Conservation (phyloP, 768 basidiomycete genomes). For the Rhizopogon rudus region DNA sequence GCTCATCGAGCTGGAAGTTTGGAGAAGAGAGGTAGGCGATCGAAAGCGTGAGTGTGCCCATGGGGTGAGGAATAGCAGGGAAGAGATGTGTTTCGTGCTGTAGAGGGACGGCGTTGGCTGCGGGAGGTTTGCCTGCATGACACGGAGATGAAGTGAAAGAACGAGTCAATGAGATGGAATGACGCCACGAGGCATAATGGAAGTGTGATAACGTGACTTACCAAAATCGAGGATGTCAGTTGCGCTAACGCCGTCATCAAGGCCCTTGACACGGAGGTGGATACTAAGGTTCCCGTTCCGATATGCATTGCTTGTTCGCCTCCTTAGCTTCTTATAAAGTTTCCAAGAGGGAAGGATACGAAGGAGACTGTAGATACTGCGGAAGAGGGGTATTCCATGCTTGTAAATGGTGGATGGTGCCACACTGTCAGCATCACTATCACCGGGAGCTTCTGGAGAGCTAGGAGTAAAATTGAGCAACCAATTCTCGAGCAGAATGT, state of each 20-base stretch:
- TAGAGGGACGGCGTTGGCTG: slow-evolving; percentile 34
- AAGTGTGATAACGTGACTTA: slow-evolving; percentile 23
- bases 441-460: slow-evolving; percentile 9
- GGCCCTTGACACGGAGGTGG: slow-evolving; percentile 38
- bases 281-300: slow-evolving; percentile 44
- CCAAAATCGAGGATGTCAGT: slow-evolving; percentile 32
- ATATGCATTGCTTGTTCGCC: slow-evolving; percentile 31
- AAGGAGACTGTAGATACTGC: slow-evolving; percentile 69
- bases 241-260: slow-evolving; percentile 21
- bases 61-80: slow-evolving; percentile 62
- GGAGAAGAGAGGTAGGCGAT: slow-evolving; percentile 63
- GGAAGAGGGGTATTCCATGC: slow-evolving; percentile 77
- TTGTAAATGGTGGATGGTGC: slow-evolving; percentile 79
- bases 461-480: slow-evolving; percentile 41
- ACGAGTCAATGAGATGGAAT: background rate
- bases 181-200: slow-evolving; percentile 10
- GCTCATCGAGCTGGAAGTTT: slow-evolving; percentile 69
- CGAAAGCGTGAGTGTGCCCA: slow-evolving; percentile 58
- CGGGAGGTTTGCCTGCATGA: slow-evolving; percentile 33
- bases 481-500: slow-evolving; percentile 74
- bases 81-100: slow-evolving; percentile 56
- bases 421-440: slow-evolving; percentile 38
- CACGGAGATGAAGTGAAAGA: slow-evolving; percentile 24
- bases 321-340: slow-evolving; percentile 55
- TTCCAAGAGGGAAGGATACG: slow-evolving; percentile 76